Evolutionary conservation across 2,329 filamentous ascomycete species (phyloP).

Genomic region (Aspergillus flavus): DNA sequence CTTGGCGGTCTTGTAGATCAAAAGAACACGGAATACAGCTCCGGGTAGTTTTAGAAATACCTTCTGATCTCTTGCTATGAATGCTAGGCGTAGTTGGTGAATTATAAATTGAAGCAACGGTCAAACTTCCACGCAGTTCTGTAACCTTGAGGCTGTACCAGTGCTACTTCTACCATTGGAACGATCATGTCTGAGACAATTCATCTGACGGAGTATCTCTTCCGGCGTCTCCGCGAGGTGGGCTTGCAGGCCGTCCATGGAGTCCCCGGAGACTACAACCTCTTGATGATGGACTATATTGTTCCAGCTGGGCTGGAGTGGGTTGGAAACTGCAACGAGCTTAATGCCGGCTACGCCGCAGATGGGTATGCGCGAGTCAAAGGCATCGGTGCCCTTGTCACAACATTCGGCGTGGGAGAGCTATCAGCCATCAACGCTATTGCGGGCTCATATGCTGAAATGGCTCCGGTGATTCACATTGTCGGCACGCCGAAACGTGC

Average conservation of each 20-base stretch:
- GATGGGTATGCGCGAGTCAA: conserved; percentile 38
- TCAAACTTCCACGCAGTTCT: background rate
- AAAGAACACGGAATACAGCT: background rate
- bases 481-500: conserved; percentile 55
- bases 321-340: conserved; percentile 60
- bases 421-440: conserved; percentile 72
- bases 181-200: background rate
- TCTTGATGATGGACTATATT: conserved; percentile 56
- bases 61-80: too few species aligned
- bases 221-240: conserved; percentile 41
- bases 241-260: conserved; percentile 46
- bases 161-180: background rate
- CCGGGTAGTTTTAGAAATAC: background rate
- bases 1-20: background rate
- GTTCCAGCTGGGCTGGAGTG: conserved; percentile 50
- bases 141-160: background rate
- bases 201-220: conserved; percentile 35
- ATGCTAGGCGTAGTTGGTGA: background rate
- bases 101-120: background rate
- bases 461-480: conserved; percentile 67
- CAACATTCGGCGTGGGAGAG: conserved; percentile 61
- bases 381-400: conserved; percentile 28
- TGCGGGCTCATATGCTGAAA: conserved; percentile 73
- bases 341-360: conserved; percentile 57
- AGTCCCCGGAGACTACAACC: conserved; percentile 50